These are phyloP conservation scores for Pseudogymnoascus sp. DNA, from an alignment of 2,329 filamentous ascomycete species.

Conservation along the genomic window DNA sequence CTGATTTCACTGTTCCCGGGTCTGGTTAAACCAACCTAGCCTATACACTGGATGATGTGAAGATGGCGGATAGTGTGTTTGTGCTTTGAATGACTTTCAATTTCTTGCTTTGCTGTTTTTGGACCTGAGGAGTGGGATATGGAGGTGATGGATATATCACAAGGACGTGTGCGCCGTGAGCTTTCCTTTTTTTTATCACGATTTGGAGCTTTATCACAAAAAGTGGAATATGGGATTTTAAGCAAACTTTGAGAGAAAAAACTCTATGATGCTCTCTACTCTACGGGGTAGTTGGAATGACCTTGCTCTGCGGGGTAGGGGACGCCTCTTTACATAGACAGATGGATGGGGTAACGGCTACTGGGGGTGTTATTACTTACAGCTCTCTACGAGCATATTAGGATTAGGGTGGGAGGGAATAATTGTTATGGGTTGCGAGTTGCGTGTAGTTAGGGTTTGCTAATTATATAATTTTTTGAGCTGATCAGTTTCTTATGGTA, in stretches of 20 bases:
- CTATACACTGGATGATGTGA: too few relatives aligned
- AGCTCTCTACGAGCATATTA: neutral
- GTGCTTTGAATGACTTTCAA: neutral
- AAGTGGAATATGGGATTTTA: neutral
- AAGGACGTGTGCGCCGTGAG: neutral
- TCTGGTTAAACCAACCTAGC: conserved; percentile 16
- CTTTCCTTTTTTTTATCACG: neutral
- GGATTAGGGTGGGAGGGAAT: neutral
- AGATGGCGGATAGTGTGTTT: neutral
- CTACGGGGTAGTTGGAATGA: too few relatives aligned
- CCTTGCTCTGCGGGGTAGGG: neutral
- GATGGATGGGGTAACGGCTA: neutral
- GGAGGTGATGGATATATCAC: neutral
- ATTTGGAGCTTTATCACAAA: neutral
- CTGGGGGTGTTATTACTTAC: neutral
- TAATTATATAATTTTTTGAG: neutral
- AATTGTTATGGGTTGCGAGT: neutral
- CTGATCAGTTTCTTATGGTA: too few relatives aligned
- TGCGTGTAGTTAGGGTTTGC: neutral
- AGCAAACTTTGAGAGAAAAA: neutral
- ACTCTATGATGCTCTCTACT: neutral
- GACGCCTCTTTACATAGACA: neutral
- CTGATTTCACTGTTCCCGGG: conserved; percentile 34
- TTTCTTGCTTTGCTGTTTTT: neutral
- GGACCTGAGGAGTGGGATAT: neutral